phyloP scores from a whole-genome alignment of 1,284 basidiomycete genomes.

The Mycena citricolor region DNA sequence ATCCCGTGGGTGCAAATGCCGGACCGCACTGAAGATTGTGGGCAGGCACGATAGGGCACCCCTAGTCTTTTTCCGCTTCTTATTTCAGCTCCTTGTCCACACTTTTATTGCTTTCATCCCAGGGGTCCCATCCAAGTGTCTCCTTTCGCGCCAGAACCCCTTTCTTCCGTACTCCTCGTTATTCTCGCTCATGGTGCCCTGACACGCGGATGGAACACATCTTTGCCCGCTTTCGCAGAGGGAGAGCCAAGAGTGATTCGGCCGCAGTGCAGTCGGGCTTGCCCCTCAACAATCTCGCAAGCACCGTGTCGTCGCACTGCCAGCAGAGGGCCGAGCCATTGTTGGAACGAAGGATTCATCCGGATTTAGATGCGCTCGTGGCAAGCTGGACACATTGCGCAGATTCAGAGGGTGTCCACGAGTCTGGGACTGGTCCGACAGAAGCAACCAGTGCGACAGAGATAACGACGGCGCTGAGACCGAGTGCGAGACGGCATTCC shows the following conservation, averaged over 20 bases:
- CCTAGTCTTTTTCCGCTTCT: too few relatives aligned
- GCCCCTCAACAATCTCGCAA: neutral
- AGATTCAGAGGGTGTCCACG: neutral
- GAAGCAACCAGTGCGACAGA: neutral
- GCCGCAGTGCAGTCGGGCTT: slow-evolving; percentile 1
- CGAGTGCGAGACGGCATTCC: slow-evolving; percentile 16
- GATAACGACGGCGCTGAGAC: slow-evolving; percentile 14
- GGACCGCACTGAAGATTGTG: too few relatives aligned
- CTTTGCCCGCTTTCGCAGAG: slow-evolving; percentile 14
- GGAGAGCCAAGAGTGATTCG: slow-evolving; percentile 10
- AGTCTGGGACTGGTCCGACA: neutral
- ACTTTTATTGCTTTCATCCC: too few relatives aligned
- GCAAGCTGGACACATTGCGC: slow-evolving; percentile 9
- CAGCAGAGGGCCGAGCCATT: neutral
- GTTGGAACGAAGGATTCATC: slow-evolving; percentile 18
- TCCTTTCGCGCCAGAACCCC: too few relatives aligned
- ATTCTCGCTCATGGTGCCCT: too few relatives aligned
- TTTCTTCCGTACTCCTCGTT: too few relatives aligned
- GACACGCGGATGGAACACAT: slow-evolving; percentile 16
- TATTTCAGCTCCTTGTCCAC: too few relatives aligned
- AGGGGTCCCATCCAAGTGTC: too few relatives aligned
- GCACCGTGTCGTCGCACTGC: neutral
- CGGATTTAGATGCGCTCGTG: slow-evolving; percentile 17
- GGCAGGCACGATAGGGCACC: too few relatives aligned
- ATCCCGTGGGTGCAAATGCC: too few relatives aligned